A percentile compares a stretch with the other conserved stretches of the same genome.
Conservation (phyloP, 202 grass and related monocot species). For the Dendrocalamus latiflorus region DNA sequence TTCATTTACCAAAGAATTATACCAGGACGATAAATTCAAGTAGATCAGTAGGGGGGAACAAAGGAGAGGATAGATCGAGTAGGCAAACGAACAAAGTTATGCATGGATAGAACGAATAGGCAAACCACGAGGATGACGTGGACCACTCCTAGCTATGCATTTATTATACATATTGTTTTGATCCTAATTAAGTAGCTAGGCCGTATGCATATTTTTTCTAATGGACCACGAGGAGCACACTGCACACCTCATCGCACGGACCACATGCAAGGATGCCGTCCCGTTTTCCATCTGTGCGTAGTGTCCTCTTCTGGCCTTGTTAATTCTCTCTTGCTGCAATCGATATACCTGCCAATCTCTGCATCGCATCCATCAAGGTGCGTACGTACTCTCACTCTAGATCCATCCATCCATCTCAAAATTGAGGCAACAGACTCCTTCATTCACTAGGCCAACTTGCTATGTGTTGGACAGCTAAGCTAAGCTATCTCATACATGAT, state of each 20-base stretch:
- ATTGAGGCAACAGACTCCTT: no score
- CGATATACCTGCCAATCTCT: no score
- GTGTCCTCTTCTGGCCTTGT: background rate
- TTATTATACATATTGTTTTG: background rate
- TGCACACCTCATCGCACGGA: background rate
- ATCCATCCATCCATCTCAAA: no score
- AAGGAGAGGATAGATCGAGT: background rate
- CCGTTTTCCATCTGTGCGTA: background rate
- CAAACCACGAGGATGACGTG: conserved; percentile 2
- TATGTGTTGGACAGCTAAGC: background rate
- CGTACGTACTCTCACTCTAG: no score
- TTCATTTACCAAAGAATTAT: background rate
- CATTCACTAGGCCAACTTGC: no score
- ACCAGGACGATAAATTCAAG: background rate
- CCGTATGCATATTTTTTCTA: background rate
- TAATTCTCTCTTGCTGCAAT: background rate
- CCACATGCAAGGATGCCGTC: background rate
- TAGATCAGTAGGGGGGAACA: background rate
- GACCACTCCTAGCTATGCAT: background rate
- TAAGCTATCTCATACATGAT: background rate
- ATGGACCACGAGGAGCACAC: conserved; percentile 36
- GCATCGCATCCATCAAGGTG: no score
- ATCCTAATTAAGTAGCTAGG: background rate
- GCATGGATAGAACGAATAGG: background rate
- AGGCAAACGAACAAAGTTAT: background rate